Evolutionary conservation across 345 rosid genomes (phyloP), one percentile per base, ranked within the genome.

Genomic region (Brassica incana): DNA sequence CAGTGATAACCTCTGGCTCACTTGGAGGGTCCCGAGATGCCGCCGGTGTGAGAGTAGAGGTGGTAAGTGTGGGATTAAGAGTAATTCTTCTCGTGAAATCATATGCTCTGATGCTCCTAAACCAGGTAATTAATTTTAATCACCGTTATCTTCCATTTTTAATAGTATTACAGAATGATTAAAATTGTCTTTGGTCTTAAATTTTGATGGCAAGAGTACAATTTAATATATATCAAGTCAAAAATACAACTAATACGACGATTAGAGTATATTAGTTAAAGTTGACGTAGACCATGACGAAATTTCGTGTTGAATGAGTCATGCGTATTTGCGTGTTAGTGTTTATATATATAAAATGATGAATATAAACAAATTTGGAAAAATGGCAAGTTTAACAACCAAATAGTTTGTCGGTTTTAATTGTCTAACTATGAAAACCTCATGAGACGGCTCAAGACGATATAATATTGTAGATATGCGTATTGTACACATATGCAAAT

Each of bases 31-130:
- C 65, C 83, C 98, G 3, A 50, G 64, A 16, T 91, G 98, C 66
- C 52, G 85, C 0, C 67, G 71, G 52, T 93, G 95, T 65, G 92
- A 84, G 80, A 65, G 65, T 15, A 80, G 80, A 35, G 90, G 92
- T 5, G 92, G 88, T 15, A 79, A 71, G 18, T 91, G 98, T 70
- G 89, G 90, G 64, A 73, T 83, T 25, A 88, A 81, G 85, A 77
- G 73, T 70, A 88, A 83, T 69, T 87, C 97, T 23, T 77, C 70
- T 18, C 12, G 27, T 29, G 83, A 82, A 75, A 77, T 75, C 33
- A 83, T 72, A 54, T 91, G 97, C 81, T 77, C 83, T 2, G n/a
- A 61, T 80, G 76, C 43, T 69, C 75, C 65, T 16, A 60, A 23
- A 45, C 82, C 61, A 32, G 93, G 98, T 91, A 88, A 80, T 5